Evolutionary conservation across 306 rosid genomes (phyloP).

Genomic region (Albizia julibrissin): DNA sequence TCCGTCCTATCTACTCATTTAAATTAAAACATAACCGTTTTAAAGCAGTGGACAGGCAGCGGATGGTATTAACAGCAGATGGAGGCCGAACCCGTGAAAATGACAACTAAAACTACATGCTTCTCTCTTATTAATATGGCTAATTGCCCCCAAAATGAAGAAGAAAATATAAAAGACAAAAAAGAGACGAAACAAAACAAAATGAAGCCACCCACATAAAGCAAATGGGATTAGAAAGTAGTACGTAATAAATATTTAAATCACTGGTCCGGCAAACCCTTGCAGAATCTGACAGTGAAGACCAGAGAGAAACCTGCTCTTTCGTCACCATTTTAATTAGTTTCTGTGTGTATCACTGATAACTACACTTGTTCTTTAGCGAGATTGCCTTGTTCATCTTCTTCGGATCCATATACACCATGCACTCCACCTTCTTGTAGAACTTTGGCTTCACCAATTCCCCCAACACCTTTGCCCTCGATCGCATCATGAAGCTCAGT

Average conservation of each 20-base stretch:
- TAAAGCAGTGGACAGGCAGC: too few relatives aligned
- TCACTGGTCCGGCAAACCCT: background rate
- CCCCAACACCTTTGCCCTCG: conserved; percentile 79
- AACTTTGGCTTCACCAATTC: conserved; percentile 78
- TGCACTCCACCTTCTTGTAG: conserved; percentile 63
- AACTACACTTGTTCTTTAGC: conserved; percentile 56
- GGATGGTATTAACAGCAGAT: too few relatives aligned
- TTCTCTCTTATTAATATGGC: background rate
- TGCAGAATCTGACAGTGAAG: background rate
- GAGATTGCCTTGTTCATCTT: conserved; percentile 62
- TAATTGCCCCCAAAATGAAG: background rate
- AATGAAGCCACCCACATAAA: background rate
- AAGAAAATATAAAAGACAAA: background rate
- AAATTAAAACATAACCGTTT: too few relatives aligned
- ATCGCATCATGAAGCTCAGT: conserved; percentile 58
- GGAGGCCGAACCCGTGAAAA: too few relatives aligned
- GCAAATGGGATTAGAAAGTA: background rate
- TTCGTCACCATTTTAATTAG: background rate
- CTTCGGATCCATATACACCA: conserved; percentile 64
- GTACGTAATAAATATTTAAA: background rate
- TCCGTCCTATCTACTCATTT: too few relatives aligned
- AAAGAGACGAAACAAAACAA: background rate
- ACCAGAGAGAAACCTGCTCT: background rate
- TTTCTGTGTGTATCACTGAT: conserved; percentile 15
- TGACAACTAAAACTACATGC: background rate